These are phyloP conservation scores for Saturnispora dispora DNA, from an alignment of 805 yeast genomes.

Conservation along the genomic window DNA sequence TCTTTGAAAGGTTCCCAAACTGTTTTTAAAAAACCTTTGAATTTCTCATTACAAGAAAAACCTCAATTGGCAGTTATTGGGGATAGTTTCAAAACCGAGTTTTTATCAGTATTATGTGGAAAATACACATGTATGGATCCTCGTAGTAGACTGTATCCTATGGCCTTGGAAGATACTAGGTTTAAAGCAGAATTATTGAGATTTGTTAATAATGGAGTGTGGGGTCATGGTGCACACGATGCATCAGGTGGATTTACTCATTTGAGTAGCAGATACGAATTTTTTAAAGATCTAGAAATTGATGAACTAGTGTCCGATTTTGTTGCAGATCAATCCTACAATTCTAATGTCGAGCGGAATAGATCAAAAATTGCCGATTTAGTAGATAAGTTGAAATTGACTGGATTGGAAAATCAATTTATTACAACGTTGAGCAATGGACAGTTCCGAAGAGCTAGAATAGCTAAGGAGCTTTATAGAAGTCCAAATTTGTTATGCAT, in stretches of 20 bases:
- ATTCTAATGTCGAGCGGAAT: slow-evolving; percentile 30
- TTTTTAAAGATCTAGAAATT: slow-evolving; percentile 64
- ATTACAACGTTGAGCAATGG: slow-evolving; percentile 87
- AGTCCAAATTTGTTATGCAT: slow-evolving; percentile 60
- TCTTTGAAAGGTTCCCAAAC: neutral
- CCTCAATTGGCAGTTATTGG: slow-evolving; percentile 52
- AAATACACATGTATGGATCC: slow-evolving; percentile 45
- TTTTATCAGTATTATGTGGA: slow-evolving; percentile 51
- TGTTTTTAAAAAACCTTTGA: slow-evolving; percentile 34
- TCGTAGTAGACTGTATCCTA: slow-evolving; percentile 46
- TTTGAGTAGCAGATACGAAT: slow-evolving; percentile 83
- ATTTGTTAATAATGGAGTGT: slow-evolving; percentile 28
- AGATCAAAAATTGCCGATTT: slow-evolving; percentile 32
- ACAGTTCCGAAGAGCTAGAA: slow-evolving; percentile 81
- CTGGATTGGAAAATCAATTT: slow-evolving; percentile 59
- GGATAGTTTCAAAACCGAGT: slow-evolving; percentile 38
- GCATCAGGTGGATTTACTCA: slow-evolving; percentile 48
- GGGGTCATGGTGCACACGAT: slow-evolving; percentile 31
- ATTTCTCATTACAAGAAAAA: slow-evolving; percentile 29
- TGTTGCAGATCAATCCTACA: slow-evolving; percentile 48
- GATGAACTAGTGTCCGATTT: slow-evolving; percentile 62
- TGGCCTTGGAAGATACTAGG: slow-evolving; percentile 31
- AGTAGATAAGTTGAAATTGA: slow-evolving; percentile 43
- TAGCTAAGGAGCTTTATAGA: slow-evolving; percentile 64
- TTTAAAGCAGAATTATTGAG: slow-evolving; percentile 34